These are phyloP conservation scores for Microthlaspi erraticum DNA, from an alignment of 345 rosid species.

Conservation along the genomic window DNA sequence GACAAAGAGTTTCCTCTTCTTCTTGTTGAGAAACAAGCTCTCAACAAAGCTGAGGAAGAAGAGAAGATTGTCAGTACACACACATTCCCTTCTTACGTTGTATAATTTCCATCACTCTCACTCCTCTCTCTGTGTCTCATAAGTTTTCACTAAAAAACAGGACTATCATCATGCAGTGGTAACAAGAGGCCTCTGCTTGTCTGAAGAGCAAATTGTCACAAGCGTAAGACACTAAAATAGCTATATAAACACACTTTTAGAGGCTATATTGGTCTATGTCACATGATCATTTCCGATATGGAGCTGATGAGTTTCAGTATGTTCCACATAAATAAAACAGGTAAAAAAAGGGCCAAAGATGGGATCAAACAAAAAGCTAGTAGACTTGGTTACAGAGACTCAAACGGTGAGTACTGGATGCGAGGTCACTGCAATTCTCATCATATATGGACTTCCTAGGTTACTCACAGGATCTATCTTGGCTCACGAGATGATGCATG, in stretches of 20 bases:
- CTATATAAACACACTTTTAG: too few species aligned
- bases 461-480: conserved; percentile 84
- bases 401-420: conserved; percentile 60
- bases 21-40: conserved; percentile 80
- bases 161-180: conserved; percentile 70
- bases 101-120: neutral
- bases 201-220: conserved; percentile 72
- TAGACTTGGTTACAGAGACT: conserved; percentile 64
- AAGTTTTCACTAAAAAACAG: conserved; percentile 42
- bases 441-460: conserved; percentile 86
- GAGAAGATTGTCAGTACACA: conserved; percentile 66
- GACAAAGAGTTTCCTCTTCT: conserved; percentile 82
- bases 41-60: conserved; percentile 74
- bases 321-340: conserved; percentile 31
- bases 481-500: conserved; percentile 99
- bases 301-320: conserved; percentile 2
- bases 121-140: conserved; percentile 1
- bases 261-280: too few species aligned
- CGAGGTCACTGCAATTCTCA: conserved; percentile 92
- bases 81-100: neutral
- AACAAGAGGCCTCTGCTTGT: conserved; percentile 92
- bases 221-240: conserved; percentile 64
- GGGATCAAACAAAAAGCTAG: conserved; percentile 56
- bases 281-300: neutral
- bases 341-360: conserved; percentile 53